Evolutionary conservation across 2,329 filamentous ascomycete species (phyloP), one percentile per base, ranked within the genome.

Genomic region (Penicillium sp.): DNA sequence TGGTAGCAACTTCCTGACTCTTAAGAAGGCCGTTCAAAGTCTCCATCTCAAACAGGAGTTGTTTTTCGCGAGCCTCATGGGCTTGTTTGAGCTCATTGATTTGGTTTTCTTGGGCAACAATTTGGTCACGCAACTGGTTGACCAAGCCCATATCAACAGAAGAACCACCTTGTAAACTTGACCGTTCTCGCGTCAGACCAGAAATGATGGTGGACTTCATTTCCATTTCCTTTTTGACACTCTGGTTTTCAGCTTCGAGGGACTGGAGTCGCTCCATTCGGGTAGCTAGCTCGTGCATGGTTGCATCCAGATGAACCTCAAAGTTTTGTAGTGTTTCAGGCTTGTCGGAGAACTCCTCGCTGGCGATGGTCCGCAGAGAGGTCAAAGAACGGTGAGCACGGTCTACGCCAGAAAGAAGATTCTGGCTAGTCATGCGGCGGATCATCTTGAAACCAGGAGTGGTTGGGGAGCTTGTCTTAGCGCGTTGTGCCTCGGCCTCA

Each of bases 181-280:
- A 93, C 55, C 95, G 83, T 74, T 99, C 95, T 50, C 94, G 88
- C 3, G 94, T 96, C 59, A 99, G 81, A 6, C 94, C 94, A 26
- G 91, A 91, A 64, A 99, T 97, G 69, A 99, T 92, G 26, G 91
- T 90, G 80, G 93, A 92, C 83, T 99, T 99, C 59, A 85, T 87
- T 70, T 99, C 94, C 88, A 97, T 96, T 73, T 99, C 94, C 78
- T 92, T 96, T 79, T 91, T 94, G 19, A 92, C 85, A 3, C 86
- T 87, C 23, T 87, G 80, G 52, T 97, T 84, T 63, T 96, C 93
- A 5, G 87, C 86, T 73, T 99, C 94, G 13, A 99, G 81, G 65
- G 92, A 87, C 68, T 95, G 90, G 49, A 97, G 92, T 24, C 92
- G 87, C 71, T 97, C 92, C 34, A 92, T 92, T 37, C 92, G 87